Conservation (phyloP, 75 land plant species). For the Isoetes taiwanensis region DNA sequence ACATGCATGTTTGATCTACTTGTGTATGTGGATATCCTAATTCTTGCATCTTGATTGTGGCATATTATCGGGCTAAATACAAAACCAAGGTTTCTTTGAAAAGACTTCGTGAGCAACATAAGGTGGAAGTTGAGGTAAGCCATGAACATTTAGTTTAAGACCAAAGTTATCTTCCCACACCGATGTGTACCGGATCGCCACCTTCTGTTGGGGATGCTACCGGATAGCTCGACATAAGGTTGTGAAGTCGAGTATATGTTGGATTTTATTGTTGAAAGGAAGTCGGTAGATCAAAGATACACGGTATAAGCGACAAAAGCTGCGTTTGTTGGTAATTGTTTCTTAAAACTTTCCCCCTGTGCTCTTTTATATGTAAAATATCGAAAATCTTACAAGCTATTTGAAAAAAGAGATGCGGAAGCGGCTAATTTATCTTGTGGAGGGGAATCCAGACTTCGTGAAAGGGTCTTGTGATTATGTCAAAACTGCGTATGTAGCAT, state of each 20-base stretch:
- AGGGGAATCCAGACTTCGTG: conserved; percentile 75
- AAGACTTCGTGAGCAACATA: conserved; percentile 36
- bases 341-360: neutral
- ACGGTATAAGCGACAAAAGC: conserved; percentile 76
- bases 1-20: neutral
- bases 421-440: conserved; percentile 76
- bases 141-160: neutral
- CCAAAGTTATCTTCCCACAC: neutral
- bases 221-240: conserved; percentile 74
- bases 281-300: conserved; percentile 77
- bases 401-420: conserved; percentile 50
- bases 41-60: conserved; percentile 1
- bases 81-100: conserved; percentile 44
- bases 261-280: conserved; percentile 91
- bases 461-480: conserved; percentile 74
- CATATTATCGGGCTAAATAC: conserved; percentile 22
- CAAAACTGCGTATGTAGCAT: conserved; percentile 72
- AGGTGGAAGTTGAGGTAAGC: conserved; percentile 60
- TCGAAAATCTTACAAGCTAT: neutral
- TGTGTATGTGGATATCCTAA: neutral
- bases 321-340: conserved; percentile 52
- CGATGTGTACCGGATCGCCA: conserved; percentile 40
- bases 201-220: conserved; percentile 79
- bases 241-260: conserved; percentile 59
- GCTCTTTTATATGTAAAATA: neutral